These are phyloP conservation scores for Rhizopogon sp. DNA, from an alignment of 768 basidiomycete species.

Conservation along the genomic window DNA sequence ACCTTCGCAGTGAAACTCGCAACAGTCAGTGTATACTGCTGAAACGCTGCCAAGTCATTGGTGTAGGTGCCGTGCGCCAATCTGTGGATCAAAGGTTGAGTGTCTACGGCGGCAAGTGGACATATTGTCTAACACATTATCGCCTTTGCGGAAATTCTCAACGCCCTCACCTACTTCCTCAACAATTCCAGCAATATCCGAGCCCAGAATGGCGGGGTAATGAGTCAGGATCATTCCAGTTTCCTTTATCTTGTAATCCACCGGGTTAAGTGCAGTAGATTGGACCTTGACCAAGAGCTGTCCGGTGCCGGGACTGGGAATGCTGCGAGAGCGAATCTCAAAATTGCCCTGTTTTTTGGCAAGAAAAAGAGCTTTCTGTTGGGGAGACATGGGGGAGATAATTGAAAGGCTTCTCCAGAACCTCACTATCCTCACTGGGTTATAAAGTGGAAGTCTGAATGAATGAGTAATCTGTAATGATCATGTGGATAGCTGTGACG, in stretches of 20 bases:
- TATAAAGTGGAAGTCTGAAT: background rate
- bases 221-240: constrained; percentile 24
- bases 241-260: constrained; percentile 35
- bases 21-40: constrained; percentile 33
- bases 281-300: constrained; percentile 39
- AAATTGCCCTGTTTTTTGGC: constrained; percentile 22
- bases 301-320: constrained; percentile 30
- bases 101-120: constrained; percentile 8
- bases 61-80: constrained; percentile 24
- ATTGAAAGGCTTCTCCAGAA: too few relatives aligned
- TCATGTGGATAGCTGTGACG: background rate
- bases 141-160: constrained; percentile 28
- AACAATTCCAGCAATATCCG: constrained; percentile 36
- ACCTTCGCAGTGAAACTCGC: constrained; percentile 35
- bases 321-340: constrained; percentile 18
- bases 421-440: too few relatives aligned
- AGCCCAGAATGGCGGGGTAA: constrained; percentile 32
- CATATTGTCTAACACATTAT: constrained; percentile 30
- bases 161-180: constrained; percentile 35
- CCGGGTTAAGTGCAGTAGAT: constrained; percentile 39
- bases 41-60: constrained; percentile 30
- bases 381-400: constrained; percentile 17
- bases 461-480: too few relatives aligned
- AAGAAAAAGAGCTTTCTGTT: constrained; percentile 25
- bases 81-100: constrained; percentile 15